phyloP scores from a whole-genome alignment of 805 yeast species.

The Maudiozyma turicensis region DNA sequence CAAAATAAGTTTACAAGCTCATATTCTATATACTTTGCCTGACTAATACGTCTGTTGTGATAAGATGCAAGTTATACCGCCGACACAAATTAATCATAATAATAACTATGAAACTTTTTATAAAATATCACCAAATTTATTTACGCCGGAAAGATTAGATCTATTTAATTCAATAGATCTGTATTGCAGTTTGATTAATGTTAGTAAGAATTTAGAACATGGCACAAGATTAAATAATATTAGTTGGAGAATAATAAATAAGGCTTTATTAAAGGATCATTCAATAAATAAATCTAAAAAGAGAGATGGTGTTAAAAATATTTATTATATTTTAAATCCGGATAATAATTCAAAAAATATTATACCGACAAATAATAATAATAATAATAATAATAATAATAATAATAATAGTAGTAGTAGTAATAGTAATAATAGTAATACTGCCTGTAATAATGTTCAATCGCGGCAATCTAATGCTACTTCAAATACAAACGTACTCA shows the following conservation, averaged over 20 bases:
- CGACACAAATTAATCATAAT: background rate
- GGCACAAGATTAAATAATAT: constrained; percentile 28
- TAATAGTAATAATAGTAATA: background rate
- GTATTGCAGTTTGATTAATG: constrained; percentile 21
- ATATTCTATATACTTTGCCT: too few species aligned
- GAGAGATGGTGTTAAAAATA: constrained; percentile 28
- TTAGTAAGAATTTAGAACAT: constrained; percentile 20
- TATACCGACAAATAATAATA: background rate
- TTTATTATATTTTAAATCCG: constrained; percentile 24
- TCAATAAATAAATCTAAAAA: constrained; percentile 24
- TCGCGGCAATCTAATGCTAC: background rate
- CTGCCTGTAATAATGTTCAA: background rate
- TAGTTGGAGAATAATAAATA: constrained; percentile 28
- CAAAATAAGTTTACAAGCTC: too few species aligned
- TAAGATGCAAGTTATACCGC: background rate
- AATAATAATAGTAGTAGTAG: constrained; percentile 1
- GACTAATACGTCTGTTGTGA: background rate
- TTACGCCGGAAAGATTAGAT: constrained; percentile 25
- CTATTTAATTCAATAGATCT: constrained; percentile 25
- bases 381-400: constrained; percentile 2
- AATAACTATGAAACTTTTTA: constrained; percentile 9
- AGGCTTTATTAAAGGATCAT: constrained; percentile 19
- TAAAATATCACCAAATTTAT: constrained; percentile 26
- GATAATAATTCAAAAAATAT: background rate
- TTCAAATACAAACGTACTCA: constrained; percentile 2